These are phyloP conservation scores for Endoconidiophora laricicola DNA, from an alignment of 2,329 filamentous ascomycete genomes.

Conservation along the genomic window DNA sequence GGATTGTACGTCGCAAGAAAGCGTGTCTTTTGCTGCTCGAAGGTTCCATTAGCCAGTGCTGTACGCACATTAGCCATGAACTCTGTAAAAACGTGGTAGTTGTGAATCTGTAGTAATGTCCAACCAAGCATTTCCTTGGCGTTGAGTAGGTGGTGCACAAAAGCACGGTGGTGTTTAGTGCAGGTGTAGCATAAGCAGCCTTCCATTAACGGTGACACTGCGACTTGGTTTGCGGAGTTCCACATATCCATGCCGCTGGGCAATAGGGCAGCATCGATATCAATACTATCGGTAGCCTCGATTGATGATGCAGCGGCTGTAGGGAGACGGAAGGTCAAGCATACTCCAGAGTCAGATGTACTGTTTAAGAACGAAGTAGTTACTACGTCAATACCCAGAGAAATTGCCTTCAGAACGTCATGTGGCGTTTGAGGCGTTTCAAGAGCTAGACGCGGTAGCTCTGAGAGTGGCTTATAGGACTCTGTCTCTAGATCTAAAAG, in stretches of 20 bases:
- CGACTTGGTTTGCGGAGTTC: slow-evolving; percentile 41
- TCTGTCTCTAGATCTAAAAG: slow-evolving; percentile 40
- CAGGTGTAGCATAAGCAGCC: slow-evolving; percentile 73
- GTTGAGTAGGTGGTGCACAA: slow-evolving; percentile 68
- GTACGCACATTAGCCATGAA: slow-evolving; percentile 60
- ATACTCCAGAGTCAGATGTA: slow-evolving; percentile 71
- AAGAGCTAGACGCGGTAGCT: slow-evolving; percentile 59
- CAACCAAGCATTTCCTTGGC: slow-evolving; percentile 96
- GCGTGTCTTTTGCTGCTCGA: slow-evolving; percentile 32
- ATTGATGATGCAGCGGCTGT: slow-evolving; percentile 15
- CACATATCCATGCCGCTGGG: slow-evolving; percentile 70
- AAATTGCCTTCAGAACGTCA: slow-evolving; percentile 57
- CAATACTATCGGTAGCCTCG: not conserved
- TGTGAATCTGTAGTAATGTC: slow-evolving; percentile 85
- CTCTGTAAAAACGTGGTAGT: slow-evolving; percentile 51
- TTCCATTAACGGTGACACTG: slow-evolving; percentile 42
- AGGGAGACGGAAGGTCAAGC: slow-evolving; percentile 64
- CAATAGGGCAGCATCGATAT: slow-evolving; percentile 12
- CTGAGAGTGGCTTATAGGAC: slow-evolving; percentile 30
- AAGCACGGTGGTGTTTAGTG: slow-evolving; percentile 68
- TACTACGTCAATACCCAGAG: slow-evolving; percentile 64
- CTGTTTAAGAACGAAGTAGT: slow-evolving; percentile 58
- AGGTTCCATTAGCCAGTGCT: slow-evolving; percentile 44
- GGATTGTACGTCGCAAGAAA: slow-evolving; percentile 46
- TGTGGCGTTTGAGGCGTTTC: slow-evolving; percentile 55